Conservation (phyloP, 305 asterid genomes). For the Solanum hybrid region DNA sequence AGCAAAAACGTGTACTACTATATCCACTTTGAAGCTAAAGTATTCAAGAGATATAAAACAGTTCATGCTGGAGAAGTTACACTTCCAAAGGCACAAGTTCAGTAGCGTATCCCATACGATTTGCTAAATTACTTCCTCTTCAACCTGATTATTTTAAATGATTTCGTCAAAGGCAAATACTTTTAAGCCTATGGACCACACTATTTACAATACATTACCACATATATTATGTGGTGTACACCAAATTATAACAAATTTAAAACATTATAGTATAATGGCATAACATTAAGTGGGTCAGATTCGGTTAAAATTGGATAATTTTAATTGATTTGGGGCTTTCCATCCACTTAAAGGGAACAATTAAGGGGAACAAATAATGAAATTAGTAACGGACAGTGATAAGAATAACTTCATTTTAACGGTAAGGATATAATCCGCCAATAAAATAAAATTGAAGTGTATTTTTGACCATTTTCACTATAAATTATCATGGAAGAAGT, state of each 20-base stretch:
- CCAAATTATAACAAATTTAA: background rate
- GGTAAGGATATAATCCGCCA: no score
- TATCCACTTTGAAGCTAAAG: background rate
- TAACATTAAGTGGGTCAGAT: no score
- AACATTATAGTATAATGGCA: background rate
- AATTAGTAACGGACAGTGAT: no score
- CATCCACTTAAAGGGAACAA: no score
- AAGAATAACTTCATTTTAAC: no score
- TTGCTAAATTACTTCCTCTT: background rate
- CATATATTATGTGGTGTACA: background rate
- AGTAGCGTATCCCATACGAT: background rate
- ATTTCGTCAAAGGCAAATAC: background rate
- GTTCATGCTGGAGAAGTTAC: background rate
- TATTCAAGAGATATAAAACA: background rate
- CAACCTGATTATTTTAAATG: background rate
- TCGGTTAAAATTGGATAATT: no score
- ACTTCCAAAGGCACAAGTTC: background rate
- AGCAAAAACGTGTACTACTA: background rate
- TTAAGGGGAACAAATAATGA: no score
- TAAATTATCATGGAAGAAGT: no score
- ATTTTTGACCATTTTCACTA: no score
- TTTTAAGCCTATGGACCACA: background rate
- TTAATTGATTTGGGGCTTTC: no score
- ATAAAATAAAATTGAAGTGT: accelerated
- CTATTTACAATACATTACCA: background rate